Conservation (phyloP, 2,329 filamentous ascomycete genomes). For the Neopestalotiopsis rosae region DNA sequence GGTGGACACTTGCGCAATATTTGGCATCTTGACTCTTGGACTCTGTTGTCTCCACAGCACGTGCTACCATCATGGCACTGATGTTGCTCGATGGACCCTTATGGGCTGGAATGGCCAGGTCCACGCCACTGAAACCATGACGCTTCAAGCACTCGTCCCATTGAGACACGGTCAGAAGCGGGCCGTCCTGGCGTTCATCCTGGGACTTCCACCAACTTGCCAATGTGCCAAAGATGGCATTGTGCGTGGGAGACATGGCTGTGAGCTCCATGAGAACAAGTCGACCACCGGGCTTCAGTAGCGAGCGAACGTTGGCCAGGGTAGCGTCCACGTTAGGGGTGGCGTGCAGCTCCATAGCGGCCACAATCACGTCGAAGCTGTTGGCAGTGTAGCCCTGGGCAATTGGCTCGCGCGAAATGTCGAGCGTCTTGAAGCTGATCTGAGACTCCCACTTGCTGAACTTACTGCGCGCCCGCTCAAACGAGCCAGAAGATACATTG, state of each 20-base stretch:
- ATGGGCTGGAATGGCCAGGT: slow-evolving; percentile 21
- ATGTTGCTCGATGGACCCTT: slow-evolving; percentile 17
- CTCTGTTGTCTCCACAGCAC: not conserved
- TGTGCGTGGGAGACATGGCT: slow-evolving; percentile 13
- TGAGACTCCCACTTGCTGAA: slow-evolving; percentile 3
- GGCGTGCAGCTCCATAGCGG: slow-evolving; percentile 25
- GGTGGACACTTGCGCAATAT: slow-evolving; percentile 5
- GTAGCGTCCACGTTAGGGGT: slow-evolving; percentile 25
- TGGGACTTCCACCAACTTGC: slow-evolving; percentile 23
- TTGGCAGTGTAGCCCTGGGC: slow-evolving; percentile 19
- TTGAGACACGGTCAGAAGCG: slow-evolving; percentile 16
- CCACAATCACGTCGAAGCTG: slow-evolving; percentile 24
- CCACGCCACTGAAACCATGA: slow-evolving; percentile 19
- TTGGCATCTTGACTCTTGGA: not conserved
- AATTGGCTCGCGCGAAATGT: slow-evolving; percentile 21
- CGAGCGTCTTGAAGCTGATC: slow-evolving; percentile 18
- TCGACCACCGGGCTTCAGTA: slow-evolving; percentile 29
- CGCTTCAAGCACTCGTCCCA: slow-evolving; percentile 18
- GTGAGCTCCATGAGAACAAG: slow-evolving; percentile 24
- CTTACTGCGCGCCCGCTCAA: slow-evolving; percentile 20
- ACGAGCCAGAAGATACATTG: not conserved
- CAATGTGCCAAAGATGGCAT: slow-evolving; percentile 17
- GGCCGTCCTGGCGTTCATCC: slow-evolving; percentile 18
- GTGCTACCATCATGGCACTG: slow-evolving; percentile 21
- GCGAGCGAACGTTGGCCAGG: slow-evolving; percentile 25